Base-by-base conservation (phyloP, 768 basidiomycete genomes). In the Terana coerulea region DNA sequence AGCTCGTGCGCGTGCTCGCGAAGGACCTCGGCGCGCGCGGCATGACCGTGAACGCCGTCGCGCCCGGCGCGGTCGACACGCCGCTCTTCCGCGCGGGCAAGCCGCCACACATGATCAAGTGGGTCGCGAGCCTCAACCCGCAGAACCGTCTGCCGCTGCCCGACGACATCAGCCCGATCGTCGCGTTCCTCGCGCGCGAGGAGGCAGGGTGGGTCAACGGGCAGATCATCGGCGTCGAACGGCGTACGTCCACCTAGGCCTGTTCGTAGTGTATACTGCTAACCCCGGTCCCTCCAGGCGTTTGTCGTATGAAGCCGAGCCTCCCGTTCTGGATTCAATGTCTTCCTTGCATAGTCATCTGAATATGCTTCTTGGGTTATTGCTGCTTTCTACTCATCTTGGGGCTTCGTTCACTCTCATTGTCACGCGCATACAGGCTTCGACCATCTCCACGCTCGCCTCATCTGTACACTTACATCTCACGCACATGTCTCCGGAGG, bases 171-270 rank as follows among this genome's bases (percentile, higher is more conserved):
- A 75, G 74, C 9, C 74, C 77, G 0, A 63, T 76, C 6, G 80
- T 83, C 1, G 72, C 73, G 3, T 83, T 83, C 60, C 55, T 83
- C 10, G 76, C 72, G 4, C 76, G 75, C 53, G 69, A 71, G 3
- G 80, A 78, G 3, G 78, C 77, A 0, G 69, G 72, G 46, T 82
- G 81, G 81, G 65, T 81, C 7, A 81, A 77, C 55, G 80, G 80
- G 0, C 78, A 81, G 63, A 80, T 75, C 53, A 67, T 81, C n/a
- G 66, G 72, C 15, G 75, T 77, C 9, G n/a, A 79, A 81, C 58
- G 81, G 83, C 59, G 83, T 80, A 49, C 65, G 79, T 58, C 3
- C 15, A 2, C 15, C 22, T 8, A 2, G 14, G 14, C 19, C 26
- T 7, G 26, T 19, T 21, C 26, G n/a, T 26, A 14, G 14, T 25